Base-by-base conservation (phyloP, 1,284 basidiomycete genomes). In the Heterobasidion irregulare region DNA sequence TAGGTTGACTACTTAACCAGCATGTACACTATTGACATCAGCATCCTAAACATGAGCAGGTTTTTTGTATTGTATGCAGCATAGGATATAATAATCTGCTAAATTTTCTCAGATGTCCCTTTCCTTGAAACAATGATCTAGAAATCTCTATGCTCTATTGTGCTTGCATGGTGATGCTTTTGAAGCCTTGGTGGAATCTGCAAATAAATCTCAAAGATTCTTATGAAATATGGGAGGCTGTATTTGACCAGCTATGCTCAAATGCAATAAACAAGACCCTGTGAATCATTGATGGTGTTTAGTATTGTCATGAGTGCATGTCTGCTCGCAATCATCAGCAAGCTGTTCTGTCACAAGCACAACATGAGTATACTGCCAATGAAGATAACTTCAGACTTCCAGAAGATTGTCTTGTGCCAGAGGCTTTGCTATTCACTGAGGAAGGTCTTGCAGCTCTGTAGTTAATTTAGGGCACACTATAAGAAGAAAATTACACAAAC, bases 131-230 rank as follows among this genome's bases (percentile, higher is more conserved):
- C 12, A 36, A 73, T 51, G 64, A 70, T 45, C 54, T 56, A 8
- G 62, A 63, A 0, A 57, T 47, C 7, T 48, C 61, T 7, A 61
- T 60, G 2, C 63, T 70, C 8, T 75, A 73, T 56, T 69, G 63
- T 53, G 73, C 73, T 2, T 62, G 53, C 4, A 73, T 76, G 63
- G 53, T 76, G 0, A 4, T 66, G 10, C 60, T 76, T 0, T 56
- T 77, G 0, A 71, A 69, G 47, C 74, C 74, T n/a, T 77, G 75
- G 75, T 46, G 69, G 1, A 53, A 60, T 15, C 1, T 73, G 0
- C 56, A 12, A 0, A 51, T 35, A 2, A 71, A 72, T 43, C 57
- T 74, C 4, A 33, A 71, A 68, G 55, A 1, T 6, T 1, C 16
- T 38, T 0, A 6, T 2, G 32, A 67, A 47, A 62, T 60, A 16